These are phyloP conservation scores for Sporobolomyces phaffii DNA, from an alignment of 768 basidiomycete species.

Conservation along the genomic window DNA sequence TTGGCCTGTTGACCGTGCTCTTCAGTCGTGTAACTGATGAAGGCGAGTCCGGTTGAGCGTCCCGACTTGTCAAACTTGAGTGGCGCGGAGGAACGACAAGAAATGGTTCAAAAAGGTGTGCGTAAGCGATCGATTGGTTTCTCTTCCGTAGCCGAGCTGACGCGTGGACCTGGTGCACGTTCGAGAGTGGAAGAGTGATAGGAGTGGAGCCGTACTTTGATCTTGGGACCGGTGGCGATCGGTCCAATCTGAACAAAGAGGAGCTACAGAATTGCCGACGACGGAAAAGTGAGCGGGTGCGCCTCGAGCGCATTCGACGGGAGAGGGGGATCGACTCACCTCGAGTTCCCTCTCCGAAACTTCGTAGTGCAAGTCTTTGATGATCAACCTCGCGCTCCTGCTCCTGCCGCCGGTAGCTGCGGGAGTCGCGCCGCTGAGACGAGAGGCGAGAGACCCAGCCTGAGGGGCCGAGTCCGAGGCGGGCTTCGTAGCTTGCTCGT, in stretches of 20 bases:
- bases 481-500: not conserved
- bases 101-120: no score
- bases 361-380: conserved; percentile 42
- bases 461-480: not conserved
- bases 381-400: conserved; percentile 26
- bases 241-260: conserved; percentile 42
- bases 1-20: conserved; percentile 38
- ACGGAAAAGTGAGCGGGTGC: not conserved
- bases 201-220: conserved; percentile 39
- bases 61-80: conserved; percentile 41
- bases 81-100: not conserved
- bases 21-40: conserved; percentile 29
- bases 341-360: conserved; percentile 42
- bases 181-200: not conserved
- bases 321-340: conserved; percentile 18
- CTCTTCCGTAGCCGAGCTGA: no score
- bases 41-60: conserved; percentile 39
- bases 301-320: not conserved
- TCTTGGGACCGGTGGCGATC: conserved; percentile 36
- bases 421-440: not conserved
- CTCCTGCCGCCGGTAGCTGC: not conserved
- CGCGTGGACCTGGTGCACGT: no score
- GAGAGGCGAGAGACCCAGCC: not conserved
- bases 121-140: no score
- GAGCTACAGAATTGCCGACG: conserved; percentile 9